These are phyloP conservation scores for Erythrophleum ivorense DNA, from an alignment of 331 rosid genomes.

Conservation along the genomic window DNA sequence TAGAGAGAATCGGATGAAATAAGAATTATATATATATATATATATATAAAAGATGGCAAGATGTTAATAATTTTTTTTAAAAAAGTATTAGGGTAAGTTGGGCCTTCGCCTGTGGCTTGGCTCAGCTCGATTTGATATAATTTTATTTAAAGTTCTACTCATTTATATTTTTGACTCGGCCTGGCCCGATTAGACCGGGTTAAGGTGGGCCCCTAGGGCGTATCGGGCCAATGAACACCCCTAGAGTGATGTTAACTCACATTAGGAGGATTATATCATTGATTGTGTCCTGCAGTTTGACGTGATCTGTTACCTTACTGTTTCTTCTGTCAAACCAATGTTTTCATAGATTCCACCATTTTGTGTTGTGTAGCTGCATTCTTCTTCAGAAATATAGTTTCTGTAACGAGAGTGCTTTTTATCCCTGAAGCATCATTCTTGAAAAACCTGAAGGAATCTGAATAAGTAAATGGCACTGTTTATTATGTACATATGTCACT, in stretches of 20 bases:
- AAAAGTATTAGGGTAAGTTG: no score
- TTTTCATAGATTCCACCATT: not conserved
- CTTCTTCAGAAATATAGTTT: not conserved
- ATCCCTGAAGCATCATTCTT: not conserved
- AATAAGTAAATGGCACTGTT: not conserved
- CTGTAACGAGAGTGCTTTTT: not conserved
- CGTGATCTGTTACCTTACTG: slow-evolving; percentile 2
- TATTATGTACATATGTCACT: not conserved
- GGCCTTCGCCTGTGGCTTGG: no score
- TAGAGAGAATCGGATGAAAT: no score
- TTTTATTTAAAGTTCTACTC: no score
- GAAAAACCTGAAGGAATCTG: not conserved
- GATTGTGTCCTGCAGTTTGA: not conserved
- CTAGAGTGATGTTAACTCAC: slow-evolving; percentile 10
- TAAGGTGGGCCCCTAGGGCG: no score
- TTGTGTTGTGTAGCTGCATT: not conserved
- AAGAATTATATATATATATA: no score
- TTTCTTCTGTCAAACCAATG: not conserved
- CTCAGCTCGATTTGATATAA: no score
- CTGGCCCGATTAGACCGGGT: no score
- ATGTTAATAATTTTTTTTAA: no score
- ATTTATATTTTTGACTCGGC: no score
- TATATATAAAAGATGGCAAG: no score
- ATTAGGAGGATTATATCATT: not conserved
- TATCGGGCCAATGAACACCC: no score